Evolutionary conservation across 306 rosid genomes (phyloP).

Genomic region (Glycine tomentella): DNA sequence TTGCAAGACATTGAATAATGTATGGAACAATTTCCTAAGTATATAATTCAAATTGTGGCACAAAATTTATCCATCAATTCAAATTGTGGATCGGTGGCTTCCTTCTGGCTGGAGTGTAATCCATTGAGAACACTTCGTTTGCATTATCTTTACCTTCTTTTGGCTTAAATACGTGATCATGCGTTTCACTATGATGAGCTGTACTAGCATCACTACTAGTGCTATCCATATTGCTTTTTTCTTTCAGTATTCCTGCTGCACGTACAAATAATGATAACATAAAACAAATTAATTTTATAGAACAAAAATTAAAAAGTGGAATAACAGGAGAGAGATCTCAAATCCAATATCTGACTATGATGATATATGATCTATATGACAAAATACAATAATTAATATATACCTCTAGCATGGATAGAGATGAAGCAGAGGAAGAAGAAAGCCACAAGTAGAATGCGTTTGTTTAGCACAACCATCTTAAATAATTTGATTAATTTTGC

Average conservation of each 20-base stretch:
- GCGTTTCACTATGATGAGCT: slow-evolving; percentile 34
- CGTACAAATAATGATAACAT: no score
- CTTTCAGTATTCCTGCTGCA: slow-evolving; percentile 67
- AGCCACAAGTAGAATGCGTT: slow-evolving; percentile 56
- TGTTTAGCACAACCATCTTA: slow-evolving; percentile 56
- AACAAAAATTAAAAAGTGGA: neutral
- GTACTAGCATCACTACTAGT: slow-evolving; percentile 4
- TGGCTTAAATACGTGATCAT: slow-evolving; percentile 44
- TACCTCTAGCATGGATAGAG: slow-evolving; percentile 68
- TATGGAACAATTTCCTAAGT: neutral
- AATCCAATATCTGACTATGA: neutral
- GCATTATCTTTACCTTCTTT: slow-evolving; percentile 48
- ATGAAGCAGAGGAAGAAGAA: slow-evolving; percentile 66
- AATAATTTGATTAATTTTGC: neutral
- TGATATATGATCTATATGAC: neutral
- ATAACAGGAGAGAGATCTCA: slow-evolving; percentile 8
- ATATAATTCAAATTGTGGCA: neutral
- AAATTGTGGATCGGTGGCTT: slow-evolving; percentile 92
- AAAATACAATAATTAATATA: neutral
- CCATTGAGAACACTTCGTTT: slow-evolving; percentile 73
- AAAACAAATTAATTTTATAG: slow-evolving; percentile 1
- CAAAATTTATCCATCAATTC: slow-evolving; percentile 35
- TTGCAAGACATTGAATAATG: no score
- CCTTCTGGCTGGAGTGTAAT: slow-evolving; percentile 80
- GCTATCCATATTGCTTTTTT: slow-evolving; percentile 12